phyloP scores from a whole-genome alignment of 2,329 filamentous ascomycete genomes.

The Thielaviopsis ethacetica region DNA sequence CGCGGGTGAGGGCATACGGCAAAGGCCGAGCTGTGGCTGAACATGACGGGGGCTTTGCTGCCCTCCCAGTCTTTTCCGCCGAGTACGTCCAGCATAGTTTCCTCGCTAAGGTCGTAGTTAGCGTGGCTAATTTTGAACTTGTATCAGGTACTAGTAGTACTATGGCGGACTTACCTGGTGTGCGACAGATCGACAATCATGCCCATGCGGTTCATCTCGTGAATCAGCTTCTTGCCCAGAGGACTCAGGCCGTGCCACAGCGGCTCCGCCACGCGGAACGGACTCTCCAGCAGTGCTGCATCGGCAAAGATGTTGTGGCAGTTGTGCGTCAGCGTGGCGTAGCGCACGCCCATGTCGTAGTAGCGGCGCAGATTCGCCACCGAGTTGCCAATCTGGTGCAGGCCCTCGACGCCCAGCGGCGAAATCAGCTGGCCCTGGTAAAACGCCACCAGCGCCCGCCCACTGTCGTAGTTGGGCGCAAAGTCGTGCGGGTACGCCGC shows the following conservation, averaged over 20 bases:
- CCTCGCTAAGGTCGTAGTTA: conserved; percentile 28
- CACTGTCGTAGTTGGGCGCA: conserved; percentile 44
- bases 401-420: conserved; percentile 66
- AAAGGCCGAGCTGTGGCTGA: conserved; percentile 72
- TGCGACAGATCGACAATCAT: conserved; percentile 90
- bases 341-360: conserved; percentile 65
- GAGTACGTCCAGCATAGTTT: conserved; percentile 76
- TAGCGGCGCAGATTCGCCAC: conserved; percentile 59
- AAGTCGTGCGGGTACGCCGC: conserved; percentile 51
- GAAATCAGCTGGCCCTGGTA: conserved; percentile 51
- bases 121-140: not conserved
- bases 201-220: conserved; percentile 86
- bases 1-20: conserved; percentile 72
- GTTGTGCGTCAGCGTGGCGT: conserved; percentile 81
- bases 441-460: conserved; percentile 46
- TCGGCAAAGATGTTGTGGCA: conserved; percentile 86
- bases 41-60: conserved; percentile 70
- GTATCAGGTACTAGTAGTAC: conserved; percentile 8
- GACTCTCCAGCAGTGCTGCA: conserved; percentile 50
- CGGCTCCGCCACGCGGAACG: conserved; percentile 34
- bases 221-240: conserved; percentile 50
- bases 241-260: conserved; percentile 58
- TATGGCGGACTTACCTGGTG: conserved; percentile 22
- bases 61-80: conserved; percentile 48
- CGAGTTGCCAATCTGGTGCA: conserved; percentile 87